A percentile compares a stretch with the other conserved stretches of the same genome.
Evolutionary conservation across 106 monocot genomes (phyloP).

Genomic region (Dendrobium officinale): DNA sequence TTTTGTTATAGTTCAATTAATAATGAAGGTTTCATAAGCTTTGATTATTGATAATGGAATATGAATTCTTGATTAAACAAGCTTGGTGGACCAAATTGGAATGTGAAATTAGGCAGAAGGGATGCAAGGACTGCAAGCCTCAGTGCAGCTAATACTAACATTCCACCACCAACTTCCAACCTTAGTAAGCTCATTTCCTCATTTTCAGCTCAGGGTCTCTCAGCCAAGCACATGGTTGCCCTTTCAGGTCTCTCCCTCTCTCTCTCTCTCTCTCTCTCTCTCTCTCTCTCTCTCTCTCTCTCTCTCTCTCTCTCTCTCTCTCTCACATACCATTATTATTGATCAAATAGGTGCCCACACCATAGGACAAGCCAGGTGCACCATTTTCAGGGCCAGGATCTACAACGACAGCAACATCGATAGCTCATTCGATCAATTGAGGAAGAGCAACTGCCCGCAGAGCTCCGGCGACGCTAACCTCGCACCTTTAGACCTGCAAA

Average conservation of each 20-base stretch:
- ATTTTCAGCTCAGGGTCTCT: constrained; percentile 47
- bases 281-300: background rate
- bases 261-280: constrained; percentile 4
- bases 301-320: background rate
- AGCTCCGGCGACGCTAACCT: constrained; percentile 44
- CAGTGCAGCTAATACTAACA: constrained; percentile 35
- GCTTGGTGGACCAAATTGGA: constrained; percentile 57
- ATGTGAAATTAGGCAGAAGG: constrained; percentile 65
- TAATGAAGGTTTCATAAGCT: background rate
- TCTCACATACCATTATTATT: background rate
- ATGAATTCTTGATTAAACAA: constrained; percentile 8
- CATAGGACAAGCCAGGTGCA: constrained; percentile 65
- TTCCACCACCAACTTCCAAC: constrained; percentile 38
- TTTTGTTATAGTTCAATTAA: background rate
- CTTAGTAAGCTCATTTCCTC: constrained; percentile 33
- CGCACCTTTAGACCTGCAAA: constrained; percentile 47
- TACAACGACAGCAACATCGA: constrained; percentile 85
- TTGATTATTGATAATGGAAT: background rate
- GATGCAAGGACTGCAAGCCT: constrained; percentile 58
- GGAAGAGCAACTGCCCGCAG: constrained; percentile 36
- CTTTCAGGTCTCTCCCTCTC: constrained; percentile 27
- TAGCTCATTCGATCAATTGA: constrained; percentile 26
- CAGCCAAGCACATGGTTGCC: constrained; percentile 47
- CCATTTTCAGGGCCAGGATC: constrained; percentile 41
- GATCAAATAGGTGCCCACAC: constrained; percentile 55